These are phyloP conservation scores for Prototheca cutis DNA, from an alignment of 163 green algal genomes.

Conservation along the genomic window DNA sequence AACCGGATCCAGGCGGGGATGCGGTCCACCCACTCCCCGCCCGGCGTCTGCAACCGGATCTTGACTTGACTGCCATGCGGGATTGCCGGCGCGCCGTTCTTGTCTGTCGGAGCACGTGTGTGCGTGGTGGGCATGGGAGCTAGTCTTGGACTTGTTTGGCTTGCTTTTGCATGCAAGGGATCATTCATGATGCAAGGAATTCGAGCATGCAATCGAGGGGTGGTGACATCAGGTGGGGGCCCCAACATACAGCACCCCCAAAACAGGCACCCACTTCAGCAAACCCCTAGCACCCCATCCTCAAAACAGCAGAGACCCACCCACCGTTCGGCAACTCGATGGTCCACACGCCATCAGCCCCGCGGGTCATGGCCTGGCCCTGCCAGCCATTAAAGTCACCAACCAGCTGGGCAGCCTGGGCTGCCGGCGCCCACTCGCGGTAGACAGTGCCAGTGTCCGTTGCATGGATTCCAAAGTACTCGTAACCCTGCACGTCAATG, in stretches of 20 bases:
- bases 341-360: slow-evolving; percentile 79
- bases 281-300: no score
- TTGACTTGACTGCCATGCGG: slow-evolving; percentile 78
- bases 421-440: slow-evolving; percentile 81
- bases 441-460: slow-evolving; percentile 54
- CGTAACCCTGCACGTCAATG: slow-evolving; percentile 42
- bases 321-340: slow-evolving; percentile 58
- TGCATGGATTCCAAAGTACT: slow-evolving; percentile 61
- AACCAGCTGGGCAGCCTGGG: slow-evolving; percentile 38
- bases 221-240: not conserved
- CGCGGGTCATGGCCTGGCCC: slow-evolving; percentile 44
- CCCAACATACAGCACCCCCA: no score
- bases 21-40: slow-evolving; percentile 65
- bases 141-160: no score
- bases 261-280: no score
- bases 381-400: slow-evolving; percentile 83
- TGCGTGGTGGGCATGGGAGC: no score
- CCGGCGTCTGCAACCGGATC: slow-evolving; percentile 55
- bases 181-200: not conserved
- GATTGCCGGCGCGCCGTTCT: slow-evolving; percentile 59
- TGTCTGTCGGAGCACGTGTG: no score
- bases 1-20: slow-evolving; percentile 74
- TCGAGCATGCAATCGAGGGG: not conserved
- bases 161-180: no score
- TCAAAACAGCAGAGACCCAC: not conserved